phyloP scores from a whole-genome alignment of 1,284 basidiomycete genomes.

The Ceratorhiza oryzae-sativae region DNA sequence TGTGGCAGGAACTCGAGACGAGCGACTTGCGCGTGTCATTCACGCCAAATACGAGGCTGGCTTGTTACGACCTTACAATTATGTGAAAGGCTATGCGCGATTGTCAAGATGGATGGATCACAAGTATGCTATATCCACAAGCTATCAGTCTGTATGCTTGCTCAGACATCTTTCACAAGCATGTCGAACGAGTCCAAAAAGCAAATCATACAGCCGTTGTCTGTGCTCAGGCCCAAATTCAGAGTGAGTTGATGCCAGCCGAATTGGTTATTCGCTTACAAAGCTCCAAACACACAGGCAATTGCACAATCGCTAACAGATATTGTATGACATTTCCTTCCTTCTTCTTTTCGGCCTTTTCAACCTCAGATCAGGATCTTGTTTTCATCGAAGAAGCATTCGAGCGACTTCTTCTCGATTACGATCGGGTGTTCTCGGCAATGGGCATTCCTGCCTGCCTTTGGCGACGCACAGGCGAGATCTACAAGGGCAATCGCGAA shows the following conservation, averaged over 20 bases:
- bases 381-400: constrained; percentile 98
- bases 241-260: constrained; percentile 57
- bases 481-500: constrained; percentile 97
- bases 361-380: constrained; percentile 68
- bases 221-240: constrained; percentile 92
- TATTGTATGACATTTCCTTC: constrained; percentile 60
- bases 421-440: constrained; percentile 93
- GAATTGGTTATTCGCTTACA: constrained; percentile 3
- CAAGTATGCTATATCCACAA: constrained; percentile 61
- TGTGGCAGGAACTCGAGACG: constrained; percentile 81
- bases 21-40: constrained; percentile 90
- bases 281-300: constrained; percentile 57
- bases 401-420: constrained; percentile 92
- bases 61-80: constrained; percentile 93
- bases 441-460: constrained; percentile 97
- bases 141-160: constrained; percentile 10
- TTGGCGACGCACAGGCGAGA: constrained; percentile 97
- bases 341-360: constrained; percentile 9
- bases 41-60: constrained; percentile 97
- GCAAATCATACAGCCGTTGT: constrained; percentile 87
- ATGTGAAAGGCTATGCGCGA: constrained; percentile 91
- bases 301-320: constrained; percentile 90
- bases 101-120: constrained; percentile 94
- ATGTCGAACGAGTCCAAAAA: constrained; percentile 90
- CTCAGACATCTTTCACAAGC: constrained; percentile 54